phyloP scores from a whole-genome alignment of 768 basidiomycete genomes.

The Mycena alexandri region DNA sequence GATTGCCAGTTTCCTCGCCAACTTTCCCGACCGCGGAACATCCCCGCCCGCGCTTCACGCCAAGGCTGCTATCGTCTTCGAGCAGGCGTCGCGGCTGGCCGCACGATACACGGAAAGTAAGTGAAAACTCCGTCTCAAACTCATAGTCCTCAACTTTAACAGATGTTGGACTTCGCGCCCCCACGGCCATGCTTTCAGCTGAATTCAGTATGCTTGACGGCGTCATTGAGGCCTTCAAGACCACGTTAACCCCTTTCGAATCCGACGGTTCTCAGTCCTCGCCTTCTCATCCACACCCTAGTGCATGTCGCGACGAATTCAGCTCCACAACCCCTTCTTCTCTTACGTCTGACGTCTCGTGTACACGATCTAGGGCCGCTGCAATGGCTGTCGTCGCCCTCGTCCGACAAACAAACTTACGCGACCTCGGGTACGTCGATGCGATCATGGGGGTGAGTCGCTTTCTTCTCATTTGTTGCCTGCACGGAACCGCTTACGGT shows the following conservation, averaged over 20 bases:
- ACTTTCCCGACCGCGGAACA: constrained; percentile 25
- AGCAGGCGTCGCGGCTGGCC: constrained; percentile 29
- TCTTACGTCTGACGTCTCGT: constrained; percentile 17
- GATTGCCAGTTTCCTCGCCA: constrained; percentile 33
- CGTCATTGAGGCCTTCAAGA: constrained; percentile 28
- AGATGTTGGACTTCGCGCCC: neutral
- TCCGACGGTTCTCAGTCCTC: constrained; percentile 6
- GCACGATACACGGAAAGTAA: constrained; percentile 29
- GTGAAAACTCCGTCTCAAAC: neutral
- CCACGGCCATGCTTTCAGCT: constrained; percentile 1
- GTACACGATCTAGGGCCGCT: constrained; percentile 10
- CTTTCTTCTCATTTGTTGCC: neutral
- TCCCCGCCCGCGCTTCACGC: constrained; percentile 35
- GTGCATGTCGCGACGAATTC: constrained; percentile 32
- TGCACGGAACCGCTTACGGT: neutral
- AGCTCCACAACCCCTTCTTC: constrained; percentile 32
- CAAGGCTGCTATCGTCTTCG: constrained; percentile 36
- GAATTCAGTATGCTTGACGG: constrained; percentile 30
- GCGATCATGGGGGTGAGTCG: constrained; percentile 35
- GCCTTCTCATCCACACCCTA: constrained; percentile 32
- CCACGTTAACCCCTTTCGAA: constrained; percentile 7
- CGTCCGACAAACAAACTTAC: constrained; percentile 21
- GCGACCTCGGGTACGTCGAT: constrained; percentile 33
- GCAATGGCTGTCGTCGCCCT: constrained; percentile 30
- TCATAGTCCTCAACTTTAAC: neutral